Conservation (phyloP, 2,329 filamentous ascomycete species). For the Trichothecium sympodiale region DNA sequence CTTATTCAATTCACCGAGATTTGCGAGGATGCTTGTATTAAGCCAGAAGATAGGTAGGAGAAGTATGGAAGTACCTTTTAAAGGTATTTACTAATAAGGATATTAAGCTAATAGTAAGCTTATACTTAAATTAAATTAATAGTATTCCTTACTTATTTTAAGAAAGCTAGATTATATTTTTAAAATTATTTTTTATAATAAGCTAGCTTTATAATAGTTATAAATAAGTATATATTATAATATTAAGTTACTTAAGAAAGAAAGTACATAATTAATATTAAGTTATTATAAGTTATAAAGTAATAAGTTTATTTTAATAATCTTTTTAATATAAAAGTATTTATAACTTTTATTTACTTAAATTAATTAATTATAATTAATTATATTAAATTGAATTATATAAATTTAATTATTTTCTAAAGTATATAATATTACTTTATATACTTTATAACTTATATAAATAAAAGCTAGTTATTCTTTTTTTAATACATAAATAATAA, state of each 20-base stretch:
- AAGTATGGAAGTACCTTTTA: too few relatives aligned
- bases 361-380: slow-evolving; percentile 3
- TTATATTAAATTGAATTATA: slow-evolving; percentile 3
- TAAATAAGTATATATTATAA: background rate
- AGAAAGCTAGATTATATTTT: slow-evolving; percentile 1
- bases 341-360: background rate
- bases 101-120: slow-evolving; percentile 2
- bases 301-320: slow-evolving; percentile 2
- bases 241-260: too few relatives aligned
- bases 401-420: background rate
- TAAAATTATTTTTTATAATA: background rate
- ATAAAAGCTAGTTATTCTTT: too few relatives aligned
- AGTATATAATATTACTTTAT: background rate
- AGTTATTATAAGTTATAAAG: too few relatives aligned
- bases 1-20: background rate
- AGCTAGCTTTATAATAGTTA: slow-evolving; percentile 3
- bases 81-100: too few relatives aligned
- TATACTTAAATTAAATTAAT: background rate
- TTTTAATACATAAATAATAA: too few relatives aligned
- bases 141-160: slow-evolving; percentile 3
- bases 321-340: slow-evolving; percentile 4
- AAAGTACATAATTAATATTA: too few relatives aligned
- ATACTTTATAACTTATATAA: background rate
- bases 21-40: too few relatives aligned
- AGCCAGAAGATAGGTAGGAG: too few relatives aligned